These are phyloP conservation scores for Digitaria exilis DNA, from an alignment of 202 grass and related monocot species.

Conservation along the genomic window DNA sequence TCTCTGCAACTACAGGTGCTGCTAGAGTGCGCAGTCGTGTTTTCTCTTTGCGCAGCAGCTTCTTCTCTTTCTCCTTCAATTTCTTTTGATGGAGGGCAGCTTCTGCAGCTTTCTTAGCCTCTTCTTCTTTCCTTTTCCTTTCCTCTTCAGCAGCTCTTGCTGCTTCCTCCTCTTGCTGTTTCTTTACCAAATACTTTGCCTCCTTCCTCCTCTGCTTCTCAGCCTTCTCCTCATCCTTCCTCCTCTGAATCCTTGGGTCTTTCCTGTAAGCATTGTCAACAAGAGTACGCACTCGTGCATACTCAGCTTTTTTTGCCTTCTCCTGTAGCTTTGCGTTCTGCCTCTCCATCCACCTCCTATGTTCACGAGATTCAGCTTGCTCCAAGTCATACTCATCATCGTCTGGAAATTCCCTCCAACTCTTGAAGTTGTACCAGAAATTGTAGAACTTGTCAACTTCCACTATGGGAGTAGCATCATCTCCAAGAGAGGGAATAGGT, in stretches of 20 bases:
- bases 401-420: conserved; percentile 91
- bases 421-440: conserved; percentile 96
- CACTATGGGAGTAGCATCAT: conserved; percentile 59
- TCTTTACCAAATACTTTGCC: conserved; percentile 78
- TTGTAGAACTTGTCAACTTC: conserved; percentile 91
- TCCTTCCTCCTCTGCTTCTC: conserved; percentile 88
- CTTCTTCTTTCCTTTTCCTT: conserved; percentile 76
- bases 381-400: conserved; percentile 93
- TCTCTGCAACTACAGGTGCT: conserved; percentile 43
- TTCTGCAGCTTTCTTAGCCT: conserved; percentile 77
- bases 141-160: conserved; percentile 77
- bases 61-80: conserved; percentile 96
- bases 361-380: conserved; percentile 95
- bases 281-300: conserved; percentile 66
- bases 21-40: conserved; percentile 62
- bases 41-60: conserved; percentile 89
- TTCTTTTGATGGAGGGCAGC: conserved; percentile 75
- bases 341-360: conserved; percentile 99
- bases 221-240: conserved; percentile 89
- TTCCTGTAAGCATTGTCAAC: conserved; percentile 90
- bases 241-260: conserved; percentile 83
- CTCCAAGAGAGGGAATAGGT: conserved; percentile 75
- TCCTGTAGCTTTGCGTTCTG: conserved; percentile 88
- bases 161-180: conserved; percentile 88
- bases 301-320: conserved; percentile 82